phyloP scores from a whole-genome alignment of 2,329 filamentous ascomycete species.

The Trichoderma citrinoviride region DNA sequence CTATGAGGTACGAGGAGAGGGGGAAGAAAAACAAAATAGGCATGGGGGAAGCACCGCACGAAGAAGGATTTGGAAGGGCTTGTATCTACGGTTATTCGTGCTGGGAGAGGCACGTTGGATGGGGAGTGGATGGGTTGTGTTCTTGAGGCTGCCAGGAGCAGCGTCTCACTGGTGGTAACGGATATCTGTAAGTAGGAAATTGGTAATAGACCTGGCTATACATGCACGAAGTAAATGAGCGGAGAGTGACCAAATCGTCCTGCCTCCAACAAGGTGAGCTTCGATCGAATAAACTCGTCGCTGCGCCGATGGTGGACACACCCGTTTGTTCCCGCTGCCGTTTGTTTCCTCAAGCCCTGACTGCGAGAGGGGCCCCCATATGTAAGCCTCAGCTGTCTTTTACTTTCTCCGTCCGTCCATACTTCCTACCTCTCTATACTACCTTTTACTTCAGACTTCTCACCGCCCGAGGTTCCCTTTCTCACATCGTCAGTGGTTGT shows the following conservation, averaged over 20 bases:
- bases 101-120: conserved; percentile 3
- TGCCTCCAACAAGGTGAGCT: background rate
- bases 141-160: no score
- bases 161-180: background rate
- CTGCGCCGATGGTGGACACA: background rate
- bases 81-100: no score
- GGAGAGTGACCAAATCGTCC: background rate
- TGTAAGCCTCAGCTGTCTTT: background rate
- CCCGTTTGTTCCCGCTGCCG: background rate
- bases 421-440: no score
- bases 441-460: no score
- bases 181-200: no score
- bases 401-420: background rate
- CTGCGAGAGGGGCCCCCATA: conserved; percentile 9
- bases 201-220: no score
- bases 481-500: no score
- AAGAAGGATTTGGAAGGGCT: no score
- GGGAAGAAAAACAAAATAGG: background rate
- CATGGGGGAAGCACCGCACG: background rate
- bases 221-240: background rate
- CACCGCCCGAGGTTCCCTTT: no score
- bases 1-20: conserved; percentile 2
- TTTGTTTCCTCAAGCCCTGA: conserved; percentile 4
- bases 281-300: background rate
- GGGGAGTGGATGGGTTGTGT: conserved; percentile 7